Conservation (phyloP, 1,284 basidiomycete genomes). For the Sporisorium exsertum region DNA sequence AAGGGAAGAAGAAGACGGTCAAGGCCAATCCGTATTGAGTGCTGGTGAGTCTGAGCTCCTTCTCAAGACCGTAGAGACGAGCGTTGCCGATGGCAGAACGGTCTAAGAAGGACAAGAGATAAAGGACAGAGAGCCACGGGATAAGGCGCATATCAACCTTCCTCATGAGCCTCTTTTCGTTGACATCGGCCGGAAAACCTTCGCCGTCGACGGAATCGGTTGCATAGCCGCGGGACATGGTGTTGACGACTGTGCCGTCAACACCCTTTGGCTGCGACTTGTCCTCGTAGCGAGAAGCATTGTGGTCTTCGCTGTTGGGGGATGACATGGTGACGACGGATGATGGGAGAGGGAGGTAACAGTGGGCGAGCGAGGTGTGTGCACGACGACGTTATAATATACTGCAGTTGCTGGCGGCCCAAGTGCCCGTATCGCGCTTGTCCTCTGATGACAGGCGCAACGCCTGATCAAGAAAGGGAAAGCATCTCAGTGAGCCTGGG, state of each 20-base stretch:
- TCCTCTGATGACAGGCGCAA: no score
- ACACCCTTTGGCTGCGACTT: conserved; percentile 15
- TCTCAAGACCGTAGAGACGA: conserved; percentile 44
- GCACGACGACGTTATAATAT: neutral
- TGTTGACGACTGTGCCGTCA: conserved; percentile 19
- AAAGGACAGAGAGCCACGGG: conserved; percentile 59
- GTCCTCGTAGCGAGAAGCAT: conserved; percentile 16
- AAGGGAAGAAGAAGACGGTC: conserved; percentile 59
- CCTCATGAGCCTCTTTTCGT: conserved; percentile 62
- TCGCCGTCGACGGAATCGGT: conserved; percentile 10
- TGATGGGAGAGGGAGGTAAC: neutral
- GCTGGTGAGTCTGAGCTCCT: conserved; percentile 33
- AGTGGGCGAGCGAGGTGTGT: neutral
- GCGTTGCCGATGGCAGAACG: conserved; percentile 71
- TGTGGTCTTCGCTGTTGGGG: conserved; percentile 23
- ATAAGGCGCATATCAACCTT: conserved; percentile 63
- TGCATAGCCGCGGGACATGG: conserved; percentile 19
- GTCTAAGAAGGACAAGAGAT: conserved; percentile 69
- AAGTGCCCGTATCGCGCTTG: no score
- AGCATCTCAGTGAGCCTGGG: no score
- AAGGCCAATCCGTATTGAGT: conserved; percentile 41
- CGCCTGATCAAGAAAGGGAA: no score
- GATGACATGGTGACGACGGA: conserved; percentile 23
- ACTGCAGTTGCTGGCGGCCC: neutral
- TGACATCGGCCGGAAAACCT: conserved; percentile 41